A percentile compares a stretch with the other conserved stretches of the same genome.
Conservation (phyloP, 2,329 filamentous ascomycete species). For the Clarireedia homoeocarpa region DNA sequence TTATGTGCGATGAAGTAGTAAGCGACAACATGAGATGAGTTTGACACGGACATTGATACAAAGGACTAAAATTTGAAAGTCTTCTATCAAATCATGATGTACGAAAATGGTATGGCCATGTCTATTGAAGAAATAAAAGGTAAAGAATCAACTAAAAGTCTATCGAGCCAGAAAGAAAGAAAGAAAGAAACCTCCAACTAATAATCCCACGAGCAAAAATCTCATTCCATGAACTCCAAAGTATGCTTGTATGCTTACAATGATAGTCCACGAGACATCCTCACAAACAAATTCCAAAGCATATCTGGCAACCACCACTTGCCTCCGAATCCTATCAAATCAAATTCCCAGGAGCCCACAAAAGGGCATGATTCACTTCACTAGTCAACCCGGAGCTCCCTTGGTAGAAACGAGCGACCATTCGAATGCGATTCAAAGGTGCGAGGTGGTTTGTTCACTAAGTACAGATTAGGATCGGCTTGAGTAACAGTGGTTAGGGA, state of each 20-base stretch:
- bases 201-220: constrained; percentile 3
- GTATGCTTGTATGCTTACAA: constrained; percentile 12
- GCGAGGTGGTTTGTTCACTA: not conserved
- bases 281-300: not conserved
- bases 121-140: not conserved
- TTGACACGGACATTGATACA: not conserved
- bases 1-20: not conserved
- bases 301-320: not conserved
- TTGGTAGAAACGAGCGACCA: not conserved
- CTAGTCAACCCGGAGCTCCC: not conserved
- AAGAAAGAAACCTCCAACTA: constrained; percentile 4
- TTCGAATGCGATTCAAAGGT: constrained; percentile 2
- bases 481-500: not conserved
- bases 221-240: constrained; percentile 7
- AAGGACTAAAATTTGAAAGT: not conserved
- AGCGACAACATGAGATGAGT: not conserved
- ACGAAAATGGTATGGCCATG: not conserved
- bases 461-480: not conserved
- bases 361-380: constrained; percentile 3
- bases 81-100: not conserved
- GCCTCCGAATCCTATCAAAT: not conserved
- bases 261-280: constrained; percentile 2
- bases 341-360: not conserved
- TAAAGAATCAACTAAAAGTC: constrained; percentile 8
- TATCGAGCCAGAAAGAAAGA: constrained; percentile 10